Base-by-base conservation (phyloP, 1,284 basidiomycete genomes). In the Lignosus rhinocerotis region DNA sequence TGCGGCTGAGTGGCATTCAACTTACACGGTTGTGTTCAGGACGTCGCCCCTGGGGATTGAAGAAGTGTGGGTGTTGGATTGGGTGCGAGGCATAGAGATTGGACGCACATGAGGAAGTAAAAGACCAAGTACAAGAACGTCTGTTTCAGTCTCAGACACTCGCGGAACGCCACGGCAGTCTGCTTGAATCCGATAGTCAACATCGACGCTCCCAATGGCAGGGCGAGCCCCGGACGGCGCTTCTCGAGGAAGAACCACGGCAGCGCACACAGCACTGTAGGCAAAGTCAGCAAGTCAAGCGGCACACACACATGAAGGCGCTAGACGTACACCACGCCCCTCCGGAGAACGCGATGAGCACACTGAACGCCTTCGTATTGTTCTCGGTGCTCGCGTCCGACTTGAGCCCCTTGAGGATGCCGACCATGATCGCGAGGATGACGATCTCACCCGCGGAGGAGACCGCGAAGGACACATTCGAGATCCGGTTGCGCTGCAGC, bases 161-260 rank as follows among this genome's bases (percentile, higher is more conserved):
- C 84, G 39, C 78, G 73, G 51, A 90, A 76, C 1, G 88, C 88
- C 45, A 86, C 77, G 66, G 85, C 86, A 3, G 85, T 81, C 70
- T 92, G 90, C 65, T 80, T 81, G 68, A 85, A 83, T 7, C 90
- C 91, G 41, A 93, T 82, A 1, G 87, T 90, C 43, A 88, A 66
- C 51, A 90, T 76, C 6, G 78, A 85, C 2, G 83, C 83, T 11
- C 83, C 80, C 0, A 80, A 77, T 2, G 92, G 91, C 21, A 92
- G 76, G 14, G 79, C 69, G 53, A 90, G 74, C 34, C 88, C 88
- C 42, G 90, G 84, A 34, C 88, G 76, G 38, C 84, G 80, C 67
- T 88, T 83, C 73, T 91, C 90, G 10, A 84, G 72, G 41, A 89
- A 69, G 67, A 93, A 90, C 90, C 91, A 93, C 0, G 90, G 91